Conservation (phyloP, 306 rosid genomes). For the Dryas octopetala region DNA sequence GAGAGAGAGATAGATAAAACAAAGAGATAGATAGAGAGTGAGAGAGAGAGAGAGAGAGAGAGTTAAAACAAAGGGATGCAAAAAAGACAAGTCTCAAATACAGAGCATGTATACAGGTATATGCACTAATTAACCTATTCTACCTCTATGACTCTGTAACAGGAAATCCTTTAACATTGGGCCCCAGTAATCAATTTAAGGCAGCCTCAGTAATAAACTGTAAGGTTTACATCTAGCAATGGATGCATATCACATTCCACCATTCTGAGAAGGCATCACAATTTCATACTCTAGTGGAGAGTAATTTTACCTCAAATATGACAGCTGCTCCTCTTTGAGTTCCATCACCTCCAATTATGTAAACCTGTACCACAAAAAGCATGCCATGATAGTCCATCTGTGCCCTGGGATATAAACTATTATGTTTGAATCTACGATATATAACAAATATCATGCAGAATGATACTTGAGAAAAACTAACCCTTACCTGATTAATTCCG, state of each 20-base stretch:
- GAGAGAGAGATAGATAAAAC: background rate
- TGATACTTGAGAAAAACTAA: background rate
- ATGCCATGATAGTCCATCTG: background rate
- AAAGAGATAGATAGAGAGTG: no score
- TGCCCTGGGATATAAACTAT: background rate
- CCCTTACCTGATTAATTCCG: conserved; percentile 45
- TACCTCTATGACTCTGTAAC: background rate
- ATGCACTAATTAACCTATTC: background rate
- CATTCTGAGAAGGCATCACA: background rate
- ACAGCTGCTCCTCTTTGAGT: conserved; percentile 51
- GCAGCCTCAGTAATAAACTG: background rate
- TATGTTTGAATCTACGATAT: background rate
- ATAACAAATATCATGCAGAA: background rate
- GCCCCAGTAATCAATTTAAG: background rate
- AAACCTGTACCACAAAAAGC: conserved; percentile 36
- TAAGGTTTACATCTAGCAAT: background rate
- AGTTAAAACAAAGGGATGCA: no score
- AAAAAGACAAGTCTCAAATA: no score
- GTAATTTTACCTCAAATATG: conserved; percentile 39
- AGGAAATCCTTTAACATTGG: background rate
- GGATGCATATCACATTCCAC: background rate
- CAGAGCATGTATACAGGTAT: background rate
- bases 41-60: background rate
- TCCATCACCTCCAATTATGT: conserved; percentile 55
- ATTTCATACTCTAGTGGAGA: background rate